Evolutionary conservation across 1,284 basidiomycete species (phyloP).

Genomic region (Irpex lacteus): DNA sequence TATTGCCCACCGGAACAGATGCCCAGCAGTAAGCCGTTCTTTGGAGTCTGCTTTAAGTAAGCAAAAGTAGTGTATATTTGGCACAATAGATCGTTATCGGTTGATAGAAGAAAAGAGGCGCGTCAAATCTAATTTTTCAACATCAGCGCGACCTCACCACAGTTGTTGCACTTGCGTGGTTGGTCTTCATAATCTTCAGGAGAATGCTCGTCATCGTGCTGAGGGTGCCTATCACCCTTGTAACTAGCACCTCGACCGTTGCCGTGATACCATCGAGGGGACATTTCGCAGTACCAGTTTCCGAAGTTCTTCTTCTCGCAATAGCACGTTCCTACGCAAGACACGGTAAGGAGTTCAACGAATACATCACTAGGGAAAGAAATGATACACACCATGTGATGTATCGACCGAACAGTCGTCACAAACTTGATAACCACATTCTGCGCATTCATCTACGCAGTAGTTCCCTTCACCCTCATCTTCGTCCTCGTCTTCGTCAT

Average conservation of each 20-base stretch:
- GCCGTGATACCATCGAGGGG: conserved; percentile 31
- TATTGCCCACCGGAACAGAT: no score
- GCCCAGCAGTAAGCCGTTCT: no score
- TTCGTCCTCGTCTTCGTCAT: conserved; percentile 19
- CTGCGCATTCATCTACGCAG: conserved; percentile 25
- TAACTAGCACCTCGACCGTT: conserved; percentile 30
- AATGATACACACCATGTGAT: conserved; percentile 24
- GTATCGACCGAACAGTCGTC: conserved; percentile 32
- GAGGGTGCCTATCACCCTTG: conserved; percentile 34
- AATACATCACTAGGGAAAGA: conserved; percentile 4
- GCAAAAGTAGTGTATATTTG: no score
- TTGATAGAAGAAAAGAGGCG: background rate
- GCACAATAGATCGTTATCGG: background rate
- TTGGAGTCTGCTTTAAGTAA: no score
- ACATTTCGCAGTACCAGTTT: conserved; percentile 30
- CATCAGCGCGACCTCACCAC: conserved; percentile 29
- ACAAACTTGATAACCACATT: conserved; percentile 36
- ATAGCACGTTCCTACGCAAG: conserved; percentile 34
- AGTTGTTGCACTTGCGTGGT: conserved; percentile 32
- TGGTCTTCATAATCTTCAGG: conserved; percentile 28
- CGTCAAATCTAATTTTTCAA: conserved; percentile 23
- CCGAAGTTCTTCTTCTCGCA: conserved; percentile 37
- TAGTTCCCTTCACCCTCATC: conserved; percentile 6
- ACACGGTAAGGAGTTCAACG: background rate
- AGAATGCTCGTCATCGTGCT: conserved; percentile 17